Base-by-base conservation (phyloP, 1,284 basidiomycete genomes). In the Ganoderma sinense region DNA sequence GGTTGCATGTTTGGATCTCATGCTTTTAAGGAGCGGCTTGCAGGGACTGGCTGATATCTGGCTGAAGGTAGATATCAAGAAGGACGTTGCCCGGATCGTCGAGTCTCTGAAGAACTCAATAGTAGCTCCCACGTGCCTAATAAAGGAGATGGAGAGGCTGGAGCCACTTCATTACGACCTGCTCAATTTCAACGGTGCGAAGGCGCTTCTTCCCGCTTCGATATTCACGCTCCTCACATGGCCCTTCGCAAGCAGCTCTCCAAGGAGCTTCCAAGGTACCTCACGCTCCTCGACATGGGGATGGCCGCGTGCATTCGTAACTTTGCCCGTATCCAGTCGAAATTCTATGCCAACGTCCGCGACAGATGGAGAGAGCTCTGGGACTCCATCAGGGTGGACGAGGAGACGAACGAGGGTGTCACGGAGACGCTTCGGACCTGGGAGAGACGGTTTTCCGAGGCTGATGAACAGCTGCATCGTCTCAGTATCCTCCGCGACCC, bases 1-100 rank as follows among this genome's bases (percentile, higher is more conserved):
- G 16, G 93, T 94, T 77, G 91, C 93, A 1, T 94, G 92, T 75
- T 89, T 92, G 67, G 91, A 92, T 4, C 94, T 94, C 78, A 77
- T 90, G 18, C 75, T 79, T 3, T 84, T 93, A 20, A 84, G 93
- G 53, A 83, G 85, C 55, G 79, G 84, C 45, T 83, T 87, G 31
- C 83, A 93, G 6, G 76, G 87, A 55, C 86, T 87, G 2, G 83
- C 89, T 13, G 84, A 85, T 62, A 80, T 83, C 31, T 83, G 84
- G 29, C 62, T 68, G 23, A 86, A 90, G 56, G 80, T 80, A 1
- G 80, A 83, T 14, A 81, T 94, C 59, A 84, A 84, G 58, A 84
- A 86, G 51, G 80, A 82, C 36, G 81, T 94, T 2, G 78, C 92
- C 11, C 85, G 85, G 4, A 84, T 88, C 61, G 83, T 94, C 33